phyloP scores from a whole-genome alignment of 306 rosid genomes.

The Rosa rugosa region DNA sequence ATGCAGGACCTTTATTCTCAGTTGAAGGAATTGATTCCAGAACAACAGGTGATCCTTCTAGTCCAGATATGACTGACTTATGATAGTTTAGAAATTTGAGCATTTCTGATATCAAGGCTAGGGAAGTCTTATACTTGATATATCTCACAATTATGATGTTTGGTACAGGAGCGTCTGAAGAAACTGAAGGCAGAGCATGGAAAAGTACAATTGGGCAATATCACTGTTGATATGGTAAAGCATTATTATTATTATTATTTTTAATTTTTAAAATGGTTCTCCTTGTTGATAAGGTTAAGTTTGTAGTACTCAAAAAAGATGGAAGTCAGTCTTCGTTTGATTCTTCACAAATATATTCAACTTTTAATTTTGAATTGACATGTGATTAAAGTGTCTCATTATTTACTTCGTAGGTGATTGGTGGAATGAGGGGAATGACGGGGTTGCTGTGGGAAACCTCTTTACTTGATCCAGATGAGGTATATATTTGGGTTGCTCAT shows the following conservation, averaged over 20 bases:
- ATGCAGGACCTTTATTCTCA: constrained; percentile 85
- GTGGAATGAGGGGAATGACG: constrained; percentile 99
- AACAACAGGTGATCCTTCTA: constrained; percentile 66
- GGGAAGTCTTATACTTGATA: background rate
- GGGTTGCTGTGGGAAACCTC: constrained; percentile 95
- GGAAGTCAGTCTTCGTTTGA: background rate
- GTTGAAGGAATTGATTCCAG: constrained; percentile 83
- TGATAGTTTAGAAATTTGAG: background rate
- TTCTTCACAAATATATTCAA: background rate
- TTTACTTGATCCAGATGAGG: constrained; percentile 97
- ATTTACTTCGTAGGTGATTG: constrained; percentile 65
- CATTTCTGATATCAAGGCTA: background rate
- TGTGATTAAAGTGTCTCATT: background rate
- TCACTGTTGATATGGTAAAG: constrained; percentile 85
- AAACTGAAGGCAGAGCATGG: constrained; percentile 82
- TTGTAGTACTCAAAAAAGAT: background rate
- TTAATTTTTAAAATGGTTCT: background rate
- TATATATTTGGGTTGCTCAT: constrained; percentile 33
- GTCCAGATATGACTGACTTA: background rate
- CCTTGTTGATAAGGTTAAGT: constrained; percentile 1
- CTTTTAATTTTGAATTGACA: background rate
- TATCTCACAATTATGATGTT: background rate
- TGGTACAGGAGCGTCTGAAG: constrained; percentile 83
- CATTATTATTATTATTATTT: background rate
- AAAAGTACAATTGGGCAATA: constrained; percentile 81